Base-by-base conservation (phyloP, 2,329 filamentous ascomycete genomes). In the Hymenoscyphus fructigenus region DNA sequence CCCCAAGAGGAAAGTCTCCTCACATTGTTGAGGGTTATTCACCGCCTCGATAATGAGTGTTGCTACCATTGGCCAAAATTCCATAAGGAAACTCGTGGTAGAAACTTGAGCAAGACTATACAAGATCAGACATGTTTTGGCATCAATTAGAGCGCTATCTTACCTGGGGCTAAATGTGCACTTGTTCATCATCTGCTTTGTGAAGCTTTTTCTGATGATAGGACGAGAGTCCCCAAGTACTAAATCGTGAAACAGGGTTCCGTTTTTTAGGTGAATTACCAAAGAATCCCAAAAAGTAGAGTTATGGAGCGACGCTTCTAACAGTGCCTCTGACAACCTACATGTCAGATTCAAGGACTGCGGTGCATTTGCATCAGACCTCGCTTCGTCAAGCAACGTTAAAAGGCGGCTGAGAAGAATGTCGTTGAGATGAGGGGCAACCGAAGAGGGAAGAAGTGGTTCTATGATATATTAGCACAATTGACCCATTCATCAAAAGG, bases 291-390 rank as follows among this genome's bases (percentile, higher is more conserved):
- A 85, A 58, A 84, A 76, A 2, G 71, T 69, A 29, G 76, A 69
- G 66, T 80, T 82, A 55, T 81, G 78, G 60, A 82, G 73, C 7
- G 82, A 82, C 1, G 78, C 79, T 71, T 84, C 82, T 12, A 83
- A 74, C 3, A 85, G 72, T 14, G 80, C 76, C 26, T 82, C 80
- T 66, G 84, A 81, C 20, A 77, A 77, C 60, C 76, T 74, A 59
- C 78, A 80, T 12, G 79, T 77, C 55, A 84, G 68, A 34, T 72
- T 66, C n/a, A 71, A 61, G 4, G 75, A 75, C 59, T 71, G 72
- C 55, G 68, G 65, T 6, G 72, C 67, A 56, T 60, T 64, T 15
- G 66, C 53, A 14, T 60, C 61, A 47, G 61, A 56, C 44, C 69
- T 72, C 17, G 73, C 67, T n/a, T 61, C 65, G 50, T 72, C 62